These are phyloP conservation scores for Crithidia expoeki DNA, from an alignment of 208 protist species.

Conservation along the genomic window DNA sequence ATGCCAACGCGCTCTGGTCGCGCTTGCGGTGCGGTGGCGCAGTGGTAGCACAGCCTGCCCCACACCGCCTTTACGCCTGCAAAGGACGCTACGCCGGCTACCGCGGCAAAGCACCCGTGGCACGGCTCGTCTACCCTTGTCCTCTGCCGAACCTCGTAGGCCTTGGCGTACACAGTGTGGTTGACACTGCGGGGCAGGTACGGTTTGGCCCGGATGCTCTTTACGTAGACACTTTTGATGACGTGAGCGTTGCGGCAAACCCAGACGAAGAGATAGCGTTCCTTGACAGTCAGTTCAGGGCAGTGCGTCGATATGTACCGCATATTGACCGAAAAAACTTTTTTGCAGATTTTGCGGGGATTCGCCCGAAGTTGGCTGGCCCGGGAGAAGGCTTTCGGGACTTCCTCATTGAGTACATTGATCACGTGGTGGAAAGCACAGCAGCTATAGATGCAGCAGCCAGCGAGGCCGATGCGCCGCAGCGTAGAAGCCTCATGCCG, in stretches of 20 bases:
- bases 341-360: conserved; percentile 37
- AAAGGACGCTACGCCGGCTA: conserved; percentile 46
- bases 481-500: neutral
- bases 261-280: conserved; percentile 33
- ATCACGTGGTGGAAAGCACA: neutral
- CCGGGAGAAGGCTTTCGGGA: conserved; percentile 44
- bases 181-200: conserved; percentile 41
- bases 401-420: conserved; percentile 44
- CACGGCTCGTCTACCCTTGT: conserved; percentile 45
- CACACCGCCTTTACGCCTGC: conserved; percentile 37
- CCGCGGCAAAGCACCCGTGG: conserved; percentile 28
- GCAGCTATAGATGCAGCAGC: neutral
- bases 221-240: conserved; percentile 31
- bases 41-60: conserved; percentile 8
- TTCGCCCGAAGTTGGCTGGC: conserved; percentile 45
- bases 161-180: conserved; percentile 48
- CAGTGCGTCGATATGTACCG: conserved; percentile 40
- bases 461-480: neutral
- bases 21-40: conserved; percentile 10
- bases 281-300: conserved; percentile 32
- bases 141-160: conserved; percentile 38
- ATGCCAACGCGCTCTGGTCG: conserved; percentile 37
- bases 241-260: conserved; percentile 16
- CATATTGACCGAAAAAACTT: conserved; percentile 33
- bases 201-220: conserved; percentile 45